Percentiles rank a stretch among this genome's conserved stretches.
phyloP scores from a whole-genome alignment of 768 basidiomycete genomes.

The Tricholoma matsutake region DNA sequence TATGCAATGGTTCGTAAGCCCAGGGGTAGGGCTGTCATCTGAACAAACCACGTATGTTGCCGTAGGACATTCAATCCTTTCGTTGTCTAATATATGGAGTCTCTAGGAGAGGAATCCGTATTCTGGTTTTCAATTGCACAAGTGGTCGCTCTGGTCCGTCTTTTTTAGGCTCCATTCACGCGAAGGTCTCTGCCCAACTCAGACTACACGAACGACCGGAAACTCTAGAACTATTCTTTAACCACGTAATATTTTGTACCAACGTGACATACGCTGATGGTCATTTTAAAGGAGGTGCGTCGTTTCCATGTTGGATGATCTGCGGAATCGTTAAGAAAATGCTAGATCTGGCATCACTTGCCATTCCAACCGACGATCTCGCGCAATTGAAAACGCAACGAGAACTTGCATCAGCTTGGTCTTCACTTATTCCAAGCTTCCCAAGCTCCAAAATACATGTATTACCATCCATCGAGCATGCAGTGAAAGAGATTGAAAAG shows the following conservation, averaged over 20 bases:
- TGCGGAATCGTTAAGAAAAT: background rate
- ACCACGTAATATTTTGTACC: conserved; percentile 90
- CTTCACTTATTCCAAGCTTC: conserved; percentile 56
- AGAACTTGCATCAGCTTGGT: conserved; percentile 75
- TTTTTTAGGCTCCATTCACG: conserved; percentile 63
- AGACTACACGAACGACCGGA: conserved; percentile 35
- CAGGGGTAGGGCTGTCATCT: conserved; percentile 45
- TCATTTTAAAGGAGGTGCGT: conserved; percentile 81
- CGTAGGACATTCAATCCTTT: background rate
- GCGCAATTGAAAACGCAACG: conserved; percentile 70
- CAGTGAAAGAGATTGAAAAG: conserved; percentile 61
- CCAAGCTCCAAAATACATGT: conserved; percentile 66
- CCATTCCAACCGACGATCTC: conserved; percentile 61
- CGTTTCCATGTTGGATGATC: background rate
- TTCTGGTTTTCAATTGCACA: conserved; percentile 95
- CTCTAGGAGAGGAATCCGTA: conserved; percentile 35
- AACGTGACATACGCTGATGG: conserved; percentile 95
- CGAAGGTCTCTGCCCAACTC: conserved; percentile 48
- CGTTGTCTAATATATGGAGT: conserved; percentile 4
- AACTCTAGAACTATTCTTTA: conserved; percentile 54
- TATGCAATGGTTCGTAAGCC: conserved; percentile 81
- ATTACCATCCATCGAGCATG: conserved; percentile 86
- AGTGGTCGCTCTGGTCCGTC: conserved; percentile 76
- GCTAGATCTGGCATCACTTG: conserved; percentile 74
- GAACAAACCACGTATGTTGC: conserved; percentile 17